Evolutionary conservation across 495 filamentous ascomycete species (phyloP), one percentile per base, ranked within the genome.

Genomic region (Staphylotrichum longicolle): DNA sequence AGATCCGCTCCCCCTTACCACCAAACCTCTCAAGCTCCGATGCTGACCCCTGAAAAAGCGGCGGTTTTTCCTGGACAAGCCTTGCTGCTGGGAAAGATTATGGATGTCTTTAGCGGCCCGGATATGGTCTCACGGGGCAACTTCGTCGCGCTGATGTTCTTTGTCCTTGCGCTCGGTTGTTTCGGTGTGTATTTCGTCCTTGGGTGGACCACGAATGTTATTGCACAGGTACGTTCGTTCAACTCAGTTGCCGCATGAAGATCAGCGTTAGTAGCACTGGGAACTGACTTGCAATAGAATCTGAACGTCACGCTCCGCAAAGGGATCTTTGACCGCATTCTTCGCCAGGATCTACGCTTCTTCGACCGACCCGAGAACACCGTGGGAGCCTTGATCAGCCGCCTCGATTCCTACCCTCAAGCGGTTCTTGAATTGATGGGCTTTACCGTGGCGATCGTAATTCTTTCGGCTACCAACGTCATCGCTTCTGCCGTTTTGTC

Each of bases 331-430:
- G 80, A 88, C 44, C 78, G 84, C 27, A 91, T 96, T 70, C 81
- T 98, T 14, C 88, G 93, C 9, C 93, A 98, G 68, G 92, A 98
- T 61, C 91, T 97, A 59, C 80, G 82, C 11, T 97, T 91, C 73
- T 98, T 96, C 64, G 93, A 35, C 64, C 87, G 48, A 68, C 75
- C 95, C 65, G 82, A 91, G 65, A 96, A 96, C 65, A 88, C 85
- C 51, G 86, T 89, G 11, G 93, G 93, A 60, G 87, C 90, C 11
- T 74, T 98, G 66, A 92, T 88, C 9, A 77, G 78, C 46, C 76
- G 74, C 4, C 66, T 86, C 5, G 77, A 79, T 15, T 76, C 74
- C 8, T 69, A 83, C 45, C 80, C 85, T 1, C 80, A 77, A 7
- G 87, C 88, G 1, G 93, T 96, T 74, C 79, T 96, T 6, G 90